These are phyloP conservation scores for Fusarium denticulatum DNA, from an alignment of 2,329 filamentous ascomycete genomes.

Conservation along the genomic window DNA sequence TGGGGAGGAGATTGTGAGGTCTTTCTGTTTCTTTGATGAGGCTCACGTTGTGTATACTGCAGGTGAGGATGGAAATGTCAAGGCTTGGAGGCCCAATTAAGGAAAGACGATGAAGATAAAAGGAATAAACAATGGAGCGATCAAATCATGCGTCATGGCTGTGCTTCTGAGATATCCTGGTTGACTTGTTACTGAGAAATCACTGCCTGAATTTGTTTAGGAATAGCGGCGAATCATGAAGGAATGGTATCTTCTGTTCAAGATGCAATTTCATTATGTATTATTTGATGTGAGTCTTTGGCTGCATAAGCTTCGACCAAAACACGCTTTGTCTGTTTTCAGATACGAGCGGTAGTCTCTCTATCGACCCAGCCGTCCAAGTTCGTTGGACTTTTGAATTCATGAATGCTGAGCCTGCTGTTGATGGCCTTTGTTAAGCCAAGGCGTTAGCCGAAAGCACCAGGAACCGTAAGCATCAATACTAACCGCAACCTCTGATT, in stretches of 20 bases:
- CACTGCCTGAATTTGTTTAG: not conserved
- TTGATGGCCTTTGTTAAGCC: not conserved
- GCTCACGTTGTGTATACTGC: constrained; percentile 67
- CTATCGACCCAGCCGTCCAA: too few relatives aligned
- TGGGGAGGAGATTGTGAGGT: constrained; percentile 70
- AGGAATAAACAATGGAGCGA: not conserved
- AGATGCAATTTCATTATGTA: not conserved
- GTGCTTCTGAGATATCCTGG: not conserved
- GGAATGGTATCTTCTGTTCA: not conserved
- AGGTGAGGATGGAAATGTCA: constrained; percentile 67
- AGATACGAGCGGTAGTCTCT: too few relatives aligned
- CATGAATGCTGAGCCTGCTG: not conserved
- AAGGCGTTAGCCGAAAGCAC: not conserved
- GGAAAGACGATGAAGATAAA: not conserved
- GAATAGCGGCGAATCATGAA: not conserved
- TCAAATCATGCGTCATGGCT: not conserved
- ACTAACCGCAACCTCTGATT: not conserved
- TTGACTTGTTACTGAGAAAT: too few relatives aligned
- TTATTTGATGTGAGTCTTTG: not conserved
- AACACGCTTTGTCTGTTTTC: not conserved
- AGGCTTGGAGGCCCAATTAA: constrained; percentile 60
- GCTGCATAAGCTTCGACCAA: not conserved
- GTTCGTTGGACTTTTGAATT: not conserved
- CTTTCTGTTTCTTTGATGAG: constrained; percentile 72
- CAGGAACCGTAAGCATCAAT: not conserved